Evolutionary conservation across 2,329 filamentous ascomycete genomes (phyloP), one percentile per base, ranked within the genome.

Genomic region (Colletotrichum horii): DNA sequence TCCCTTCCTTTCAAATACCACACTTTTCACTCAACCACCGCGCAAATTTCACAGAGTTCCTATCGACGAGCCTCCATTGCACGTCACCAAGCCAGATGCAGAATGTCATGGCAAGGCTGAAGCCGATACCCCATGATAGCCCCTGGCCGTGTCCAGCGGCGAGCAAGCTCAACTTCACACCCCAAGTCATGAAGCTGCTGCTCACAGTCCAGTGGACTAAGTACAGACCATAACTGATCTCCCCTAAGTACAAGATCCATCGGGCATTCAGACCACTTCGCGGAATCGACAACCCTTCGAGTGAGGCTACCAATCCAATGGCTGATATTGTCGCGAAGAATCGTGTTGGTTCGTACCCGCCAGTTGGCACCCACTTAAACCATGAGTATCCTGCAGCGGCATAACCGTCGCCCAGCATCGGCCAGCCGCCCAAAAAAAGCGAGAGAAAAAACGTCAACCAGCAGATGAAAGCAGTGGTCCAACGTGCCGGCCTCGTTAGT

Each of bases 151-250:
- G 48, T 3, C 70, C 64, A 11, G 52, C 64, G 15, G 43, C 16
- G 32, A 68, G n/a, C 22, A 72, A 24, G 34, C 22, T 8, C 15
- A 26, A 36, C 36, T 36, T 72, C n/a, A 72, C 30, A 15, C 64
- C 64, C 52, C 26, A 22, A 24, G 22, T 19, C 15, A 43, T 11
- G 26, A 19, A 69, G 12, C 24, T 58, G 16, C 55, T 58, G 14
- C 55, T 58, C 22, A 30, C 55, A 58, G 55, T 58, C 0, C 92
- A 93, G 78, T 94, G 92, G 11, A 93, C 86, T 11, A 94, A 85
- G 82, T 94, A 94, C 16, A 94, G 83, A 2, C 89, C 86, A 80
- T 89, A 94, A 0, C 91, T 93, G 70, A 93, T 87, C 62, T 89
- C 88, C 1, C 92, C 92, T 4, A 94, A 86, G 76, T 92, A 92